Base-by-base conservation (phyloP, 1,284 basidiomycete genomes). In the Lentinula novae-zelandiae region DNA sequence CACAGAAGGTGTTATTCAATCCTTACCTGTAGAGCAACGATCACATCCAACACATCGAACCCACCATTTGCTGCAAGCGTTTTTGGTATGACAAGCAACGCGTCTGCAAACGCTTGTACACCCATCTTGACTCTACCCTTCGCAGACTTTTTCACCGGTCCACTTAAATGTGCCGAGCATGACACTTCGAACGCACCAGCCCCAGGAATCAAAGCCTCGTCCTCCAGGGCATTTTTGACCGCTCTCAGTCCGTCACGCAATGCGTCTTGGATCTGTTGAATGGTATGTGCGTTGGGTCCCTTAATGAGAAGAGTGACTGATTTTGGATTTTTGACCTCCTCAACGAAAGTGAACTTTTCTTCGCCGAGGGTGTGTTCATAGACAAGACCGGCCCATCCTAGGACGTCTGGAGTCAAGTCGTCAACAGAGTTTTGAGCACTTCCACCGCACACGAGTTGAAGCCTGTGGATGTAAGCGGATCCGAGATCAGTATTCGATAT, bases 281-380 rank as follows among this genome's bases (percentile, higher is more conserved):
- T 98, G 54, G 96, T 99, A 79, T 99, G 94, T 6, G 90, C 83
- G 76, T 99, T 99, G 61, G 96, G 97, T n/a, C 95, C 96, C 76
- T 98, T 98, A 81, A 99, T 93, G 64, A 99, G 83, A 60, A 99
- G 83, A 6, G 97, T 99, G 42, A 98, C 97, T 63, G 89, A 92
- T 82, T 95, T 96, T n/a, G 97, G 96, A 63, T 92, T 87, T 75
- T 91, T 93, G 73, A 97, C 95, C 65, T 99, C 94, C 75, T 99
- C 97, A 53, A 99, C 83, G 73, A 99, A 99, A 0, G 97, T 99
- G 77, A 86, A 99, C 74, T 99, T 99, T 73, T 99, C 97, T 76
- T 99, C 97, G 66, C 97, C 96, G 31, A 99, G 85, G 8, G 96
- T 98, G 76, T 99, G 96, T 77, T 99, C 97, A 78, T 99, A 99